Conservation (phyloP, 2,329 filamentous ascomycete genomes). For the Aspergillus sojae region DNA sequence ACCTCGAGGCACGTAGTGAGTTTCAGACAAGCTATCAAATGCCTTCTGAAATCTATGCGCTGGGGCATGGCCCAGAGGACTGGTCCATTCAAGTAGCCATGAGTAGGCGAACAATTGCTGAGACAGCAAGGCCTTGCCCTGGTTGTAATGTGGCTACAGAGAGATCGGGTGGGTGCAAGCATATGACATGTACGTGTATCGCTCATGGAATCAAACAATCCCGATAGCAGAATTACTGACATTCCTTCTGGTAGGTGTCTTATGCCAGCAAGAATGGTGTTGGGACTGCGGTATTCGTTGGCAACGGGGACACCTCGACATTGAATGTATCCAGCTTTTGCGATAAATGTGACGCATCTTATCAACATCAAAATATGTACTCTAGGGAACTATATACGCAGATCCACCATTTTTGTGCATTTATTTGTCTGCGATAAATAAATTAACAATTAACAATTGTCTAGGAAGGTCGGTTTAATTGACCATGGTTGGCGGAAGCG, state of each 20-base stretch:
- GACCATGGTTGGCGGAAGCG: background rate
- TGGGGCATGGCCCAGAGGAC: constrained; percentile 1
- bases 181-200: constrained; percentile 20
- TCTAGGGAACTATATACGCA: background rate
- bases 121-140: constrained; percentile 16
- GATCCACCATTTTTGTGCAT: background rate
- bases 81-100: constrained; percentile 9
- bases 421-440: too few species aligned
- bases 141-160: constrained; percentile 16
- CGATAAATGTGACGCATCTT: background rate
- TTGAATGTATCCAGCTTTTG: constrained; percentile 9
- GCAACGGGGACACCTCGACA: constrained; percentile 15
- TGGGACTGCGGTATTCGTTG: constrained; percentile 22
- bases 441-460: background rate
- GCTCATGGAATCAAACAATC: too few species aligned
- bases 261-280: constrained; percentile 22
- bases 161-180: constrained; percentile 18
- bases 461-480: background rate
- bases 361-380: background rate
- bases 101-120: constrained; percentile 11
- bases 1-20: background rate
- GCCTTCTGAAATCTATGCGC: background rate
- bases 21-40: background rate
- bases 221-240: constrained; percentile 4
- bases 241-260: constrained; percentile 10